A percentile compares a stretch with the other conserved stretches of the same genome.
Conservation (phyloP, 768 basidiomycete genomes). For the Tylopilus sp. region DNA sequence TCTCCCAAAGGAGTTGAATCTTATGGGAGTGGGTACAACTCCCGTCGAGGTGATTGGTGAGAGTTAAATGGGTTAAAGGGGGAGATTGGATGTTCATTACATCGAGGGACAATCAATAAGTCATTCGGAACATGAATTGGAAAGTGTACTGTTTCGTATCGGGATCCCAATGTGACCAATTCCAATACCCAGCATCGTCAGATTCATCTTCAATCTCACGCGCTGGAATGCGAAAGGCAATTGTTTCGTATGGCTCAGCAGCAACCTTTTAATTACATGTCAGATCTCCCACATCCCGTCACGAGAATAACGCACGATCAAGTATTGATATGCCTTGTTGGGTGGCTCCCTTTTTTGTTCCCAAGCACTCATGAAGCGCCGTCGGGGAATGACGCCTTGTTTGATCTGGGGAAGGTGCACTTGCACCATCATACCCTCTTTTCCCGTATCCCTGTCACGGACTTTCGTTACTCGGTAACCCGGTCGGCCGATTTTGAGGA, state of each 20-base stretch:
- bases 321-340: conserved; percentile 95
- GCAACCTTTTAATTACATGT: conserved; percentile 65
- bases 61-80: background rate
- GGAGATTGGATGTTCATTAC: conserved; percentile 2
- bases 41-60: background rate
- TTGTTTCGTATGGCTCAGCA: conserved; percentile 98
- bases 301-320: conserved; percentile 66
- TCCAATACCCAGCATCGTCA: conserved; percentile 87
- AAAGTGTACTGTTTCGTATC: conserved; percentile 98
- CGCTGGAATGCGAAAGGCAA: conserved; percentile 98
- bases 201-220: conserved; percentile 95
- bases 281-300: conserved; percentile 23
- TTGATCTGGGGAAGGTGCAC: conserved; percentile 96
- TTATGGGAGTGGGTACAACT: background rate
- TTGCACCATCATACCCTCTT: conserved; percentile 97
- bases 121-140: conserved; percentile 90
- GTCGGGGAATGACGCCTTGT: conserved; percentile 73
- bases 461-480: conserved; percentile 98
- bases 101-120: conserved; percentile 26
- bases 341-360: conserved; percentile 95
- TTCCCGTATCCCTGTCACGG: conserved; percentile 82
- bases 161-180: conserved; percentile 99
- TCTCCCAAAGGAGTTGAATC: no score
- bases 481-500: conserved; percentile 95
- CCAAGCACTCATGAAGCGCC: conserved; percentile 96